Conservation (phyloP, 2,329 filamentous ascomycete genomes). For the Ceratocystis alfenasii region DNA sequence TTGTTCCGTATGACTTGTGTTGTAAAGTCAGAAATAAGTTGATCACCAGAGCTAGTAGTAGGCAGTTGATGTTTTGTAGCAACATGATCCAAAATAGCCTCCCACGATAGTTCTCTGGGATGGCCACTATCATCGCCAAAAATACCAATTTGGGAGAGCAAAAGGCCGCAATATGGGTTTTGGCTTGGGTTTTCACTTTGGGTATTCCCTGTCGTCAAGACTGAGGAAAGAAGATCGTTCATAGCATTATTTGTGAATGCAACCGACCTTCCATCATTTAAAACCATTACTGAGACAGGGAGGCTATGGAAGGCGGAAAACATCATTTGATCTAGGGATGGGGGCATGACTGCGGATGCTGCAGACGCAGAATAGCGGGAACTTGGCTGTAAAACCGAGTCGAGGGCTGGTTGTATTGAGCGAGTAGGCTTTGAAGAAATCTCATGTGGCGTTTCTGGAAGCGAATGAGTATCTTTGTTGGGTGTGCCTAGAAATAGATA, state of each 20-base stretch:
- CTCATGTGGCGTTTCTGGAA: background rate
- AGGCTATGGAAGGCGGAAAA: slow-evolving; percentile 62
- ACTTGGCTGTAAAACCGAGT: background rate
- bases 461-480: background rate
- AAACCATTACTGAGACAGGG: slow-evolving; percentile 57
- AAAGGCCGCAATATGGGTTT: slow-evolving; percentile 8
- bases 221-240: slow-evolving; percentile 45
- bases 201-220: background rate
- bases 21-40: background rate
- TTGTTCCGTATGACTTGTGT: slow-evolving; percentile 13
- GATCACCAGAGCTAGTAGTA: background rate
- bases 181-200: background rate
- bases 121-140: slow-evolving; percentile 59
- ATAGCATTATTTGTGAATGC: slow-evolving; percentile 65
- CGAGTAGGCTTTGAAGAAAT: background rate
- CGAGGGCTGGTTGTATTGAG: background rate
- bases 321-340: slow-evolving; percentile 44
- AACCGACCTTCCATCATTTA: slow-evolving; percentile 57
- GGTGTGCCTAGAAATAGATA: background rate
- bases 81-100: slow-evolving; percentile 45
- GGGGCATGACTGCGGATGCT: slow-evolving; percentile 31
- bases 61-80: slow-evolving; percentile 26
- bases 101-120: slow-evolving; percentile 48
- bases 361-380: background rate
- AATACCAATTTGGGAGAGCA: slow-evolving; percentile 57